Base-by-base conservation (phyloP, 768 basidiomycete genomes). In the Porpolomopsis calyptriformis region DNA sequence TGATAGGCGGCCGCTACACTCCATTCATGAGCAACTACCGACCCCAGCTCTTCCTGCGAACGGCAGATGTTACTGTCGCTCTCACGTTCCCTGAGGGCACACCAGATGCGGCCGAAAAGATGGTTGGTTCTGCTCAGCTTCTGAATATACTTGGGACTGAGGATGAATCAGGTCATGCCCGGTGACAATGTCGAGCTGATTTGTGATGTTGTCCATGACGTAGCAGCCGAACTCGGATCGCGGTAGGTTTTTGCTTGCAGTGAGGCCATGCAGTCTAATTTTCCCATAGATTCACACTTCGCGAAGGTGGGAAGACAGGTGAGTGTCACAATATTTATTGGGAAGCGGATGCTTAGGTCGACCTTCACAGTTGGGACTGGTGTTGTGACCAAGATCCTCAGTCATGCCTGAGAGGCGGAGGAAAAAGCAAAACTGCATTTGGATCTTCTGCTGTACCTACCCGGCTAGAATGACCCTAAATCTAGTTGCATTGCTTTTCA, bases 111-210 rank as follows among this genome's bases (percentile, higher is more conserved):
- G 75, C 77, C 45, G 86, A 91, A 57, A 93, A 89, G 66, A 92
- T 94, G 84, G 90, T 82, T 40, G 20, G 67, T 57, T 22, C 22
- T 23, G 8, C 49, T 16, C 37, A 48, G 4, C n/a, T 46, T 34
- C 0, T 35, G 8, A 46, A 43, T 1, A 12, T 11, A 36, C 6
- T 16, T 25, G 39, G 24, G 23, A 50, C 39, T 44, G 45, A 39
- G 20, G 23, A 26, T 25, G 2, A 6, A 43, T 41, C 49, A 86
- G 81, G 81, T 97, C 54, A 93, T 96, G 89, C 94, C 94, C 40
- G 94, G 94, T 50, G 94, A 98, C 69, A 94, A 94, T 57, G 82
- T 98, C 45, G 92, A 96, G 66, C 82, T 98, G 72, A 72, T 88
- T 45, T 89, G 87, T 60, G 70, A 76, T 22, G 75, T 97, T 29